A percentile compares a stretch with the other conserved stretches of the same genome.
Evolutionary conservation across 805 yeast genomes (phyloP).

Genomic region (Groenewaldozyma tartarivorans): DNA sequence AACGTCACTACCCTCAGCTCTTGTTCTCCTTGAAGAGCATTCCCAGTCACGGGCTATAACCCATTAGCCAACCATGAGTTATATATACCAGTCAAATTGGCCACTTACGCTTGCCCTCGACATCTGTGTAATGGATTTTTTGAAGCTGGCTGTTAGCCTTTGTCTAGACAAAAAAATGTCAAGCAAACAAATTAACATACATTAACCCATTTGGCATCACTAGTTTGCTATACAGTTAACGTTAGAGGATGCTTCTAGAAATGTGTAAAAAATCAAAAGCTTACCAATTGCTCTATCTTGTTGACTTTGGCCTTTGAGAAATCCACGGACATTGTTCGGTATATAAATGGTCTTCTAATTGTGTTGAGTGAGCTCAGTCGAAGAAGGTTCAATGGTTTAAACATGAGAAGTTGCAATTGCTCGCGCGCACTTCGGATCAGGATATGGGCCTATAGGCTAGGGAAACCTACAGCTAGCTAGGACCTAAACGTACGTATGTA

Average conservation of each 20-base stretch:
- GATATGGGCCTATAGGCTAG: too few relatives aligned
- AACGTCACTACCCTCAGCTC: conserved; percentile 48
- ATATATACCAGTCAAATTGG: not conserved
- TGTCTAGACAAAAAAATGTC: conserved; percentile 1
- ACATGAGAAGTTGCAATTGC: too few relatives aligned
- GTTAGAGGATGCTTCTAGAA: not conserved
- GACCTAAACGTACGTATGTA: too few relatives aligned
- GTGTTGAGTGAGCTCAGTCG: too few relatives aligned
- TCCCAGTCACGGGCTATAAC: conserved; percentile 67
- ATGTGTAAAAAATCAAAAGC: not conserved
- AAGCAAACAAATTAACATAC: conserved; percentile 21
- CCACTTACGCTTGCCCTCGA: conserved; percentile 12
- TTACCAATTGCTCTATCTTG: conserved; percentile 15
- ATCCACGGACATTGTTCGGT: too few relatives aligned
- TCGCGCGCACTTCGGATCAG: too few relatives aligned
- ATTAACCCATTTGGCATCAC: conserved; percentile 58
- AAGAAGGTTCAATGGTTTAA: too few relatives aligned
- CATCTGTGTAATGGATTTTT: conserved; percentile 34
- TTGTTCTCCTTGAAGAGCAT: conserved; percentile 71
- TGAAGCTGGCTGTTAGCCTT: conserved; percentile 25
- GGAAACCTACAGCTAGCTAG: too few relatives aligned
- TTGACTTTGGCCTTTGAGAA: conserved; percentile 23
- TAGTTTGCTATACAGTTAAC: conserved; percentile 20
- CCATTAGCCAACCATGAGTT: not conserved
- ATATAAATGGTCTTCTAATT: too few relatives aligned